phyloP scores from a whole-genome alignment of 352 stramenopile species.

The Stephanocyclus meneghinianus region DNA sequence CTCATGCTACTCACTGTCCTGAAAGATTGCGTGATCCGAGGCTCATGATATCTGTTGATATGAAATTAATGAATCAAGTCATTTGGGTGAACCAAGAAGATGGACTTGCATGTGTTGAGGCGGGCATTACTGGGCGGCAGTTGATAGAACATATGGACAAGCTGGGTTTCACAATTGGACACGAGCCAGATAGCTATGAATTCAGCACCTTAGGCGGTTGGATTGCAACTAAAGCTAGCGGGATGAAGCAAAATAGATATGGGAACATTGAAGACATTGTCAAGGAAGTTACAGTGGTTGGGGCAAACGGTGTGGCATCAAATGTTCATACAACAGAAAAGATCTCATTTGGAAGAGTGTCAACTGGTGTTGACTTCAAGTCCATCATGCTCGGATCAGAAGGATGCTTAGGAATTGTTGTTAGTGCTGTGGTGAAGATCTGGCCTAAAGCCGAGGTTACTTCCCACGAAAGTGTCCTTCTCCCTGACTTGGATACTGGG shows the following conservation, averaged over 20 bases:
- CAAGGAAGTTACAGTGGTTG: conserved; percentile 80
- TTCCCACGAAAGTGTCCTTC: conserved; percentile 89
- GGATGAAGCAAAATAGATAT: conserved; percentile 94
- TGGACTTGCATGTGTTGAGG: conserved; percentile 87
- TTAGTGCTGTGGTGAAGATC: conserved; percentile 90
- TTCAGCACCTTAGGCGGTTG: conserved; percentile 92
- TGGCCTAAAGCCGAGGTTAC: conserved; percentile 84
- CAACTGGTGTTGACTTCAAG: conserved; percentile 88
- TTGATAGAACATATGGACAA: conserved; percentile 87
- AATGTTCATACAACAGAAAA: conserved; percentile 52
- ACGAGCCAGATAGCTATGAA: conserved; percentile 91
- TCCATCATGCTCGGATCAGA: conserved; percentile 89
- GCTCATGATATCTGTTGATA: conserved; percentile 91
- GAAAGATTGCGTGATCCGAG: conserved; percentile 79
- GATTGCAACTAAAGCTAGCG: conserved; percentile 89
- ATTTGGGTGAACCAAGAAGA: conserved; percentile 85
- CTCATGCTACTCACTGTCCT: conserved; percentile 77
- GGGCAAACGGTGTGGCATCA: conserved; percentile 59
- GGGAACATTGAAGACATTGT: conserved; percentile 93
- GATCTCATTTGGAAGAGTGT: conserved; percentile 81
- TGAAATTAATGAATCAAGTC: conserved; percentile 87
- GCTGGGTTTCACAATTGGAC: conserved; percentile 87
- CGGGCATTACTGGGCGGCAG: conserved; percentile 88
- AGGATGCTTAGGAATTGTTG: conserved; percentile 92
- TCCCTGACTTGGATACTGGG: conserved; percentile 86